A percentile compares a stretch with the other conserved stretches of the same genome.
These are phyloP conservation scores for Nicotiana benthamiana DNA, from an alignment of 257 asterid genomes.

Conservation along the genomic window DNA sequence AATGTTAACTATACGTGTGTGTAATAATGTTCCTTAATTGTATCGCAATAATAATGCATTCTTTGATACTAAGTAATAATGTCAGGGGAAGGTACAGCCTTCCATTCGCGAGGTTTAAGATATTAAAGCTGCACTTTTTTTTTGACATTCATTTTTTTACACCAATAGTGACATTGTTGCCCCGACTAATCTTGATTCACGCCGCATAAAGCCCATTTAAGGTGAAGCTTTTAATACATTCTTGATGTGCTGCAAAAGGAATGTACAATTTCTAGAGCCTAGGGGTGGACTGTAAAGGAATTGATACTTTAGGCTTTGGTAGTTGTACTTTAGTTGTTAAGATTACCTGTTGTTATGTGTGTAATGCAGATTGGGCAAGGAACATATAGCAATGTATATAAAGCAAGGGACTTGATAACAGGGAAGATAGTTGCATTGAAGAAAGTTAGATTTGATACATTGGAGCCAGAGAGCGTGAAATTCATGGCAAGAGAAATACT, in stretches of 20 bases:
- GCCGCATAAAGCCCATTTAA: too few species aligned
- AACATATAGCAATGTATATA: slow-evolving; percentile 87
- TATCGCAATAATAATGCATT: not conserved
- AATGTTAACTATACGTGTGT: not conserved
- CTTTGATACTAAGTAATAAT: not conserved
- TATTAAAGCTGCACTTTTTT: not conserved
- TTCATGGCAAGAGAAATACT: slow-evolving; percentile 91
- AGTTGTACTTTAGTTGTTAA: not conserved
- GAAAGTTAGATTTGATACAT: slow-evolving; percentile 75
- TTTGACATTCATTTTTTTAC: too few species aligned
- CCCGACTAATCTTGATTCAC: too few species aligned
- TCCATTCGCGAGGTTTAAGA: not conserved
- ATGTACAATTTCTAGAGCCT: not conserved
- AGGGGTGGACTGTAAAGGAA: not conserved
- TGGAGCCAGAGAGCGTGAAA: slow-evolving; percentile 67
- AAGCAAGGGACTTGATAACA: slow-evolving; percentile 74
- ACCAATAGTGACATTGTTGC: too few species aligned
- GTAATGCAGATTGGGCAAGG: slow-evolving; percentile 81
- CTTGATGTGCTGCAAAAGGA: not conserved
- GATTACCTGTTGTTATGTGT: slow-evolving; percentile 1
- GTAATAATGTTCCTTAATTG: not conserved
- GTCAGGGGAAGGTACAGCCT: not conserved
- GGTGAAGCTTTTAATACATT: not conserved
- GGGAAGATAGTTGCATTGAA: slow-evolving; percentile 90
- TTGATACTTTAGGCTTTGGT: not conserved